A percentile compares a stretch with the other conserved stretches of the same genome.
Evolutionary conservation across 495 filamentous ascomycete species (phyloP).

Genomic region (Staphylotrichum tortipilum): DNA sequence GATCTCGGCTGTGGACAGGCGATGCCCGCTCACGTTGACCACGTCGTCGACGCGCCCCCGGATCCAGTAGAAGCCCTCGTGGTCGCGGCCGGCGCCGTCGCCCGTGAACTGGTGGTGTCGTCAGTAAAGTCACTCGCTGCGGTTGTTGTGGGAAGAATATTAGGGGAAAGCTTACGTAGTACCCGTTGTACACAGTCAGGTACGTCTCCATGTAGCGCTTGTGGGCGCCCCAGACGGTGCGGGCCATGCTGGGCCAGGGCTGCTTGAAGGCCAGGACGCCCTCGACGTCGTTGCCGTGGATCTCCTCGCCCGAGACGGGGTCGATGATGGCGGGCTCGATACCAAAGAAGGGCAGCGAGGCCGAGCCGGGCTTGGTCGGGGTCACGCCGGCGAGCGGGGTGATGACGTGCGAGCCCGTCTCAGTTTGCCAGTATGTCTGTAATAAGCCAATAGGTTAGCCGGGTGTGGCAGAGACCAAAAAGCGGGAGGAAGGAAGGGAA

Average conservation of each 20-base stretch:
- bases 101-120: slow-evolving; percentile 70
- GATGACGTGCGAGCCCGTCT: slow-evolving; percentile 93
- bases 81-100: slow-evolving; percentile 92
- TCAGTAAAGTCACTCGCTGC: slow-evolving; percentile 25
- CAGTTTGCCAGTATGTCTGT: slow-evolving; percentile 99
- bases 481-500: slow-evolving; percentile 12
- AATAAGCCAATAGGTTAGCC: slow-evolving; percentile 1
- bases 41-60: slow-evolving; percentile 97
- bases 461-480: neutral
- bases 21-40: slow-evolving; percentile 93
- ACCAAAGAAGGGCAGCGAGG: slow-evolving; percentile 87
- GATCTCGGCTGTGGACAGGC: slow-evolving; percentile 94
- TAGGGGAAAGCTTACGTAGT: slow-evolving; percentile 79
- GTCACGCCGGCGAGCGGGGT: slow-evolving; percentile 67
- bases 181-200: slow-evolving; percentile 94
- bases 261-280: slow-evolving; percentile 97
- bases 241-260: slow-evolving; percentile 97
- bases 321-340: slow-evolving; percentile 98
- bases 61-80: slow-evolving; percentile 99
- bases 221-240: slow-evolving; percentile 96
- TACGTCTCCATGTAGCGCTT: slow-evolving; percentile 99
- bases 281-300: slow-evolving; percentile 94
- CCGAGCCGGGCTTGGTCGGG: slow-evolving; percentile 69
- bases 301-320: slow-evolving; percentile 88
- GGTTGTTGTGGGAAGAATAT: neutral